These are phyloP conservation scores for Nannochloris sp. DNA, from an alignment of 139 green algal genomes.

Conservation along the genomic window DNA sequence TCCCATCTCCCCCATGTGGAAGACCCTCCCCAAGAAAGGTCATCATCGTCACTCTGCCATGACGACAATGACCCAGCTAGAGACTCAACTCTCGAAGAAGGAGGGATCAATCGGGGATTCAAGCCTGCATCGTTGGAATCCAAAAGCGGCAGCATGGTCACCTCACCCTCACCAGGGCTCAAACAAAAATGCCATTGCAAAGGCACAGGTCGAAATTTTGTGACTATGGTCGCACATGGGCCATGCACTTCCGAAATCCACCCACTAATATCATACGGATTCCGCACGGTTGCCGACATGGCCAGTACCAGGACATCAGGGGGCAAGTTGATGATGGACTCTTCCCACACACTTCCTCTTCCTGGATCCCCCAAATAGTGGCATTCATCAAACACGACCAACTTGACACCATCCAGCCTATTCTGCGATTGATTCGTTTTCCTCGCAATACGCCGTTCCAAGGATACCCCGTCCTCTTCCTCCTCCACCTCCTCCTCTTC, in stretches of 20 bases:
- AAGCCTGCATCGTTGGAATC: slow-evolving; percentile 14
- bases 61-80: background rate
- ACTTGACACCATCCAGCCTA: slow-evolving; percentile 65
- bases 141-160: slow-evolving; percentile 43
- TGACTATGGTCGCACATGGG: slow-evolving; percentile 64
- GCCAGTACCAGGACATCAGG: slow-evolving; percentile 74
- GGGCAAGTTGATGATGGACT: slow-evolving; percentile 94
- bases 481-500: slow-evolving; percentile 13
- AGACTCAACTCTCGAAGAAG: slow-evolving; percentile 1
- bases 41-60: slow-evolving; percentile 3
- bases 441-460: background rate
- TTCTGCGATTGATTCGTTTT: background rate
- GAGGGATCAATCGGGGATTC: slow-evolving; percentile 39
- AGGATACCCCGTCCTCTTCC: background rate
- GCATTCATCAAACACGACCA: slow-evolving; percentile 93
- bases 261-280: slow-evolving; percentile 80
- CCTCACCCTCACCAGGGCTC: background rate
- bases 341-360: slow-evolving; percentile 91
- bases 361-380: slow-evolving; percentile 74
- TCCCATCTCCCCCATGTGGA: background rate
- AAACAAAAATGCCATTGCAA: slow-evolving; percentile 80
- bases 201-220: slow-evolving; percentile 78
- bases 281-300: slow-evolving; percentile 92
- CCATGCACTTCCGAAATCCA: slow-evolving; percentile 85
- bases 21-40: slow-evolving; percentile 2